These are phyloP conservation scores for Ophiorrhiza pumila DNA, from an alignment of 257 asterid species.

Conservation along the genomic window DNA sequence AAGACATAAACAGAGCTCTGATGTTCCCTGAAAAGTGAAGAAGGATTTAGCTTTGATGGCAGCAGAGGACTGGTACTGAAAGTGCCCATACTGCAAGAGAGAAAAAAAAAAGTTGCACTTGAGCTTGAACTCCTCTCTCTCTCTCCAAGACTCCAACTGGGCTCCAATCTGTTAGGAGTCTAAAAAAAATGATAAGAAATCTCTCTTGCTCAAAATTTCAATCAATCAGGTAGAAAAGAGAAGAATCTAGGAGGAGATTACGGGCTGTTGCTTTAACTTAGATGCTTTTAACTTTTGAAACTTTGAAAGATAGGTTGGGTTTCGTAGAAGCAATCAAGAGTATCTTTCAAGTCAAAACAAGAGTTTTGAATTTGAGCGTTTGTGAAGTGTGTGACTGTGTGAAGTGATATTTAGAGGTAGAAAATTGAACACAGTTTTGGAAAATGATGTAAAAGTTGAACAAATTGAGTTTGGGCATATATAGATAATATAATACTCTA, in stretches of 20 bases:
- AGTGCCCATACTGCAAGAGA: constrained; percentile 42
- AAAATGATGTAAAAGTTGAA: constrained; percentile 8
- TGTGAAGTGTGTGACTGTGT: background rate
- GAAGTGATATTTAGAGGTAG: constrained; percentile 1
- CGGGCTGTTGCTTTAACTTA: constrained; percentile 12
- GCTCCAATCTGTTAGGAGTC: constrained; percentile 1
- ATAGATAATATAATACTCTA: background rate
- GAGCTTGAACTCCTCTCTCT: background rate
- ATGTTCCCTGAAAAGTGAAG: constrained; percentile 23
- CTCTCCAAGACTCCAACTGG: background rate
- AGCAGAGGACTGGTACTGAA: constrained; percentile 40
- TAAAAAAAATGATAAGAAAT: background rate
- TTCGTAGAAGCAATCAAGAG: background rate
- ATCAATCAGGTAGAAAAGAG: background rate
- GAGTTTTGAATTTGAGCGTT: background rate
- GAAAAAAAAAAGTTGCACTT: background rate
- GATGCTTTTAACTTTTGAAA: constrained; percentile 9
- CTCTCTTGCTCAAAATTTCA: background rate
- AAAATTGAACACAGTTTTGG: constrained; percentile 2
- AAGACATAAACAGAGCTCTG: constrained; percentile 28
- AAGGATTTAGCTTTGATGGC: constrained; percentile 44
- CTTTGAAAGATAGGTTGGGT: constrained; percentile 17
- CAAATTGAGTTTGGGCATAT: background rate
- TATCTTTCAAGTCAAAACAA: background rate
- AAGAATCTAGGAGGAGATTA: background rate